phyloP scores from a whole-genome alignment of 257 asterid species.

The Ophiorrhiza pumila region DNA sequence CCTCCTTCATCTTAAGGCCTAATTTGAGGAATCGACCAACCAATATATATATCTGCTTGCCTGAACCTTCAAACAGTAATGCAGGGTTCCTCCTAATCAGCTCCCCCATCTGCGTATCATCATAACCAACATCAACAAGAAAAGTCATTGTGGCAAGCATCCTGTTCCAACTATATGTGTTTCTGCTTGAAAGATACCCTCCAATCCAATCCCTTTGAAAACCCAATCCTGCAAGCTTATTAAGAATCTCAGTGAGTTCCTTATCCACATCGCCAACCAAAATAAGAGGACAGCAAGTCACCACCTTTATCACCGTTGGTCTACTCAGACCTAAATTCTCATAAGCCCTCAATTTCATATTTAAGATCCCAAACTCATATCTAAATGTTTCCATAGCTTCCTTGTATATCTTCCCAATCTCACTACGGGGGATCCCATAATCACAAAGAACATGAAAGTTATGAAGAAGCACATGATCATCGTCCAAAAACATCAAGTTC shows the following conservation, averaged over 20 bases:
- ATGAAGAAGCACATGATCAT: conserved; percentile 57
- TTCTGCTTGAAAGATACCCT: conserved; percentile 48
- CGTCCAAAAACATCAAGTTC: conserved; percentile 56
- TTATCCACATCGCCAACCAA: conserved; percentile 50
- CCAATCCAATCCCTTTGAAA: conserved; percentile 62
- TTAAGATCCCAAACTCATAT: conserved; percentile 44
- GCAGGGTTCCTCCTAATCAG: conserved; percentile 52
- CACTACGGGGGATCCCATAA: conserved; percentile 70
- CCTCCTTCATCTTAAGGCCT: conserved; percentile 52
- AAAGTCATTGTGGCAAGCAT: conserved; percentile 50
- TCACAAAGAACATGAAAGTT: conserved; percentile 64
- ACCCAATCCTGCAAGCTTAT: conserved; percentile 46
- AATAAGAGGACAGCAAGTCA: conserved; percentile 60
- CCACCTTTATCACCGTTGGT: conserved; percentile 58
- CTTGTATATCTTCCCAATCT: conserved; percentile 72
- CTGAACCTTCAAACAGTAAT: conserved; percentile 67
- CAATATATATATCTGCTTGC: conserved; percentile 55
- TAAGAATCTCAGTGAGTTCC: conserved; percentile 49
- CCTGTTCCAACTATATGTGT: conserved; percentile 58
- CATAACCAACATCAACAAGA: conserved; percentile 64
- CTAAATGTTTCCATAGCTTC: conserved; percentile 58
- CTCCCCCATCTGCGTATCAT: conserved; percentile 37
- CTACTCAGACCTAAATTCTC: conserved; percentile 64
- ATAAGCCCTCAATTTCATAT: conserved; percentile 48
- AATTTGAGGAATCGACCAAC: conserved; percentile 67